Evolutionary conservation across 495 filamentous ascomycete species (phyloP).

Genomic region (Neurospora sp.): DNA sequence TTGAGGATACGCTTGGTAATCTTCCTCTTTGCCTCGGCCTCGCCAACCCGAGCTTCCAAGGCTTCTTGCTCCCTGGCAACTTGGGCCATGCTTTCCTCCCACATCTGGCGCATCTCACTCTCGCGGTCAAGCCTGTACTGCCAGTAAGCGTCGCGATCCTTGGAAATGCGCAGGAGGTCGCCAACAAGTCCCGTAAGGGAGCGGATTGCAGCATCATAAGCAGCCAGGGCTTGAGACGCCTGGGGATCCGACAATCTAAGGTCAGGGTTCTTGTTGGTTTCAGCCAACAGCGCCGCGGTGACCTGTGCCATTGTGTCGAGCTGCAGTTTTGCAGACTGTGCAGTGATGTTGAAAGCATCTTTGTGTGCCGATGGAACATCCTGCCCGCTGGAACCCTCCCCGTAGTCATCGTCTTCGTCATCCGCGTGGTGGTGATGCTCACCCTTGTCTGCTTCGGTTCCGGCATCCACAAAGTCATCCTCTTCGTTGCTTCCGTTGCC

Average conservation of each 20-base stretch:
- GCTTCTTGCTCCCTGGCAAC: conserved; percentile 89
- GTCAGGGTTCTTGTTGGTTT: conserved; percentile 57
- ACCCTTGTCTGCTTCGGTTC: conserved; percentile 22
- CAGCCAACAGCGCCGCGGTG: conserved; percentile 65
- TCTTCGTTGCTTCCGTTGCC: conserved; percentile 31
- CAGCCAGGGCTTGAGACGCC: conserved; percentile 66
- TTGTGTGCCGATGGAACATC: conserved; percentile 63
- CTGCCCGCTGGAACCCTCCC: conserved; percentile 71
- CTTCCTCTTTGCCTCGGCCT: conserved; percentile 82
- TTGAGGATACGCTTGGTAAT: conserved; percentile 82
- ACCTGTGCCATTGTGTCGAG: conserved; percentile 81
- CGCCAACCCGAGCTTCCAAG: conserved; percentile 74
- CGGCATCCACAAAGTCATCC: conserved; percentile 31
- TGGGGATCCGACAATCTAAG: conserved; percentile 63
- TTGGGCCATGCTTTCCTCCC: conserved; percentile 97
- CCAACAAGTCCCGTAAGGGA: conserved; percentile 80
- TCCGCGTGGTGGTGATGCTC: conserved; percentile 19
- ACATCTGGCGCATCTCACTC: conserved; percentile 77
- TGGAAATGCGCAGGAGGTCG: conserved; percentile 80
- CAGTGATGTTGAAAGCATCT: conserved; percentile 91
- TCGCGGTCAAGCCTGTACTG: conserved; percentile 88
- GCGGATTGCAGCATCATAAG: conserved; percentile 81
- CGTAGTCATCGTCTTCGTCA: conserved; percentile 77
- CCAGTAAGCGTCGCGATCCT: conserved; percentile 93
- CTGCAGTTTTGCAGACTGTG: conserved; percentile 87